Evolutionary conservation across 2,329 filamentous ascomycete species (phyloP).

Genomic region (Pyricularia sp.): DNA sequence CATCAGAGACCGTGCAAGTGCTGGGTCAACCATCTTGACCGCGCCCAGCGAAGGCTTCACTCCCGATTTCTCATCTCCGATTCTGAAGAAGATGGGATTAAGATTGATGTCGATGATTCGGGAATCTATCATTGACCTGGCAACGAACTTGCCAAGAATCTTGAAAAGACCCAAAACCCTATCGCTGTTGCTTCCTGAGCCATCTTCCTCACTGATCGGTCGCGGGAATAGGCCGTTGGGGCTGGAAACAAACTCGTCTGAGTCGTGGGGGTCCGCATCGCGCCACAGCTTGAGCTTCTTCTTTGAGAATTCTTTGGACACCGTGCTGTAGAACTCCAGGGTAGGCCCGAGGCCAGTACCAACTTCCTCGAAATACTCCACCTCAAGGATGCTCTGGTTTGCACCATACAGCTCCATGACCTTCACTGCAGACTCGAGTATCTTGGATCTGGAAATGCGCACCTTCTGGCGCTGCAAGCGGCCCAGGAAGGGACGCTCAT

Average conservation of each 20-base stretch:
- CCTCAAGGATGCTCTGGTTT: slow-evolving; percentile 90
- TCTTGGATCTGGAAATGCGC: slow-evolving; percentile 88
- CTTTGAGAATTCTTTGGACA: slow-evolving; percentile 93
- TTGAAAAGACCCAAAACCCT: slow-evolving; percentile 81
- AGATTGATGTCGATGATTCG: slow-evolving; percentile 96
- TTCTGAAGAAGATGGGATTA: slow-evolving; percentile 94
- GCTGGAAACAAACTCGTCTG: slow-evolving; percentile 73
- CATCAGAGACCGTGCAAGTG: slow-evolving; percentile 73
- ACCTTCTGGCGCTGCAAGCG: slow-evolving; percentile 92
- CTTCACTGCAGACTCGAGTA: slow-evolving; percentile 91
- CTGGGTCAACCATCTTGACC: slow-evolving; percentile 77
- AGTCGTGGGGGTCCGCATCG: slow-evolving; percentile 63
- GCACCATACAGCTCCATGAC: slow-evolving; percentile 98
- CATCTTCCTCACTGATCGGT: slow-evolving; percentile 71
- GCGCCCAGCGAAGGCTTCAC: slow-evolving; percentile 78
- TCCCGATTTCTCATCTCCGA: slow-evolving; percentile 55
- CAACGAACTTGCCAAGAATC: slow-evolving; percentile 92
- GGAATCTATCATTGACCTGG: slow-evolving; percentile 94
- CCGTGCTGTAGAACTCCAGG: slow-evolving; percentile 93
- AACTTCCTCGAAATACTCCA: slow-evolving; percentile 98
- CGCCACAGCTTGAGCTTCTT: slow-evolving; percentile 96
- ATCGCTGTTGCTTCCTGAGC: slow-evolving; percentile 64
- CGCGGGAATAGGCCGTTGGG: slow-evolving; percentile 80
- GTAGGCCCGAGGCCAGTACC: slow-evolving; percentile 92
- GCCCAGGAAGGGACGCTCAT: slow-evolving; percentile 84